A percentile compares a stretch with the other conserved stretches of the same genome.
Conservation (phyloP, 176 grass and related monocot genomes). For the Triticum timopheevii region DNA sequence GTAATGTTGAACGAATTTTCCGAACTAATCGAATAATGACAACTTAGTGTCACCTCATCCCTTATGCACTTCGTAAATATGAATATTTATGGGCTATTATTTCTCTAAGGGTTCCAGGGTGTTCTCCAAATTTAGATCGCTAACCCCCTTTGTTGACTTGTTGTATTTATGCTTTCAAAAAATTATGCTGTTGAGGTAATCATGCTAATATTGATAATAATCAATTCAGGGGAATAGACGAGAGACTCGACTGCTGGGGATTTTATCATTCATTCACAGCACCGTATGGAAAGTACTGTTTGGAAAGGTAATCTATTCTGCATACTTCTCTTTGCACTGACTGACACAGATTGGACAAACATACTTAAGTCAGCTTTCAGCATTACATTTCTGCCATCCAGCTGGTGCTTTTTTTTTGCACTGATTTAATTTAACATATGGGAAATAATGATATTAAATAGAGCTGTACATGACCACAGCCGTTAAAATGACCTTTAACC, state of each 20-base stretch:
- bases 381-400: neutral
- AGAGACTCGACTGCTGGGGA: constrained; percentile 80
- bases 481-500: neutral
- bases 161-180: neutral
- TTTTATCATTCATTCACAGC: constrained; percentile 95
- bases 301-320: constrained; percentile 75
- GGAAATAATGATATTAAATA: neutral
- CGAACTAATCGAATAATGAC: neutral
- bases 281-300: constrained; percentile 99
- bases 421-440: neutral
- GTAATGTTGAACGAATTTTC: neutral
- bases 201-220: constrained; percentile 5
- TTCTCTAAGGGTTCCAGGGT: neutral
- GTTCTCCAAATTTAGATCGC: neutral
- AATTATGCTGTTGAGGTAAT: neutral
- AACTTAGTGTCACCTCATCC: neutral
- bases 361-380: too few relatives aligned
- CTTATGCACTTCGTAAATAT: neutral
- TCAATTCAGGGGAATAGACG: constrained; percentile 84
- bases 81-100: neutral
- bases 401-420: neutral
- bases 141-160: neutral
- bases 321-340: neutral
- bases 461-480: neutral
- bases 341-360: too few relatives aligned